Base-by-base conservation (phyloP, 176 grass and related monocot species). In the Aegilops longissima region DNA sequence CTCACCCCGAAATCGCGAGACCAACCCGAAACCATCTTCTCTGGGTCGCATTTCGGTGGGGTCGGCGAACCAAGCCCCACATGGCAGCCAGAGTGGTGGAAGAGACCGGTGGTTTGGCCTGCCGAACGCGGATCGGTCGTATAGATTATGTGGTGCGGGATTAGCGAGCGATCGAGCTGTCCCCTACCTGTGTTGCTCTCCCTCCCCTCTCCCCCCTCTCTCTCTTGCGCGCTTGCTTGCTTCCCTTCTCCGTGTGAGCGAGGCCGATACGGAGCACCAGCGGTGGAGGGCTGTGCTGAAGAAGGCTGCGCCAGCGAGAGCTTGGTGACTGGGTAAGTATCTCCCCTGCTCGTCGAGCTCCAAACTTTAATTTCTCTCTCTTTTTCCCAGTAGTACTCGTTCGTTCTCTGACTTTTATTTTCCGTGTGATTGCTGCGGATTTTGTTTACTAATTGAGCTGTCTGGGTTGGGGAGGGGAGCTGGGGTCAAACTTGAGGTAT, bases 91-190 rank as follows among this genome's bases (percentile, higher is more conserved):
- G 0, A 0, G 21, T 0, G 18, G 1, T 2, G 38, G 11, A 20
- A 0, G 16, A 0, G 8, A 8, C 29, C 0, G 31, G 11, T 5
- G 21, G 9, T 11, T 51, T 11, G 51, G 16, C 63, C 5, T 38
- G n/a, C 63, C 39, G 18, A 72, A 77, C 82, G 71, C 71, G 40
- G 82, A 82, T 47, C 78, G 77, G 82, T 82, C 71, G 70, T 66
- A 33, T 88, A 85, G 86, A 85, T 82, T 85, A 82, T 88, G 86
- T 85, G 82, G 86, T 88, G 82, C 82, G 86, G 82, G 82, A 72
- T 82, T 91, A 82, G 82, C 86, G 78, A 88, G 81, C 81, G 81
- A 87, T 84, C 89, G 81, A 91, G 89, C 85, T 91, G 89, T 91
- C 81, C 85, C 81, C 69, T 84, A 80, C 81, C 89, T 87, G 85